These are phyloP conservation scores for Ophiostoma perfectum DNA, from an alignment of 2,329 filamentous ascomycete species.

Conservation along the genomic window DNA sequence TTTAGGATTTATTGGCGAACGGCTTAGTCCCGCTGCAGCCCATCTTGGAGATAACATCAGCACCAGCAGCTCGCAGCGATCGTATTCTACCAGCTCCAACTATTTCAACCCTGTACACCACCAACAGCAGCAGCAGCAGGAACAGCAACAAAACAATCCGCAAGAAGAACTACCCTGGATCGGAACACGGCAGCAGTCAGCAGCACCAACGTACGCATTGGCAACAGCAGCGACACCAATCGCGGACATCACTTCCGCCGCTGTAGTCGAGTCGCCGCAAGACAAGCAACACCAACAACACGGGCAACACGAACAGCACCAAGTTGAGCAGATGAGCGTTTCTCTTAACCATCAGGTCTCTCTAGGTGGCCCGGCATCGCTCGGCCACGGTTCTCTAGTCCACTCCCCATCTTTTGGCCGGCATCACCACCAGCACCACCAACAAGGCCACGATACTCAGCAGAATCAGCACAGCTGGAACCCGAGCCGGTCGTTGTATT, in stretches of 20 bases:
- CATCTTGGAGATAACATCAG: conserved; percentile 13
- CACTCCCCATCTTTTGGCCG: conserved; percentile 3
- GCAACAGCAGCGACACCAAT: background rate
- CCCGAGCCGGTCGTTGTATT: conserved; percentile 17
- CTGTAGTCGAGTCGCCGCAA: background rate
- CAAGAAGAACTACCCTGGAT: background rate
- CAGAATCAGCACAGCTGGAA: conserved; percentile 19
- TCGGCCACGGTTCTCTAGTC: conserved; percentile 16
- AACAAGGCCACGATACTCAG: background rate
- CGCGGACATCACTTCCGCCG: background rate
- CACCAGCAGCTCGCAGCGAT: conserved; percentile 19
- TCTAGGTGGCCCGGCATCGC: conserved; percentile 24
- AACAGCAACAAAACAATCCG: conserved; percentile 4
- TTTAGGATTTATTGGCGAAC: conserved; percentile 19
- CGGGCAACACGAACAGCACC: conserved; percentile 10
- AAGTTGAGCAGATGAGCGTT: conserved; percentile 23
- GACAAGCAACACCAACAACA: conserved; percentile 9
- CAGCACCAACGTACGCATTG: background rate
- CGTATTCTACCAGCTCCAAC: conserved; percentile 19
- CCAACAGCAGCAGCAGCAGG: conserved; percentile 17
- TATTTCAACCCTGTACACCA: conserved; percentile 16
- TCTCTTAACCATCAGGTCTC: conserved; percentile 23
- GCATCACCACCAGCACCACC: background rate
- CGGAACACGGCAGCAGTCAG: background rate
- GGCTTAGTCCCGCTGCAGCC: conserved; percentile 12